Conservation (phyloP, 2,329 filamentous ascomycete species). For the Colletotrichum eleusines region DNA sequence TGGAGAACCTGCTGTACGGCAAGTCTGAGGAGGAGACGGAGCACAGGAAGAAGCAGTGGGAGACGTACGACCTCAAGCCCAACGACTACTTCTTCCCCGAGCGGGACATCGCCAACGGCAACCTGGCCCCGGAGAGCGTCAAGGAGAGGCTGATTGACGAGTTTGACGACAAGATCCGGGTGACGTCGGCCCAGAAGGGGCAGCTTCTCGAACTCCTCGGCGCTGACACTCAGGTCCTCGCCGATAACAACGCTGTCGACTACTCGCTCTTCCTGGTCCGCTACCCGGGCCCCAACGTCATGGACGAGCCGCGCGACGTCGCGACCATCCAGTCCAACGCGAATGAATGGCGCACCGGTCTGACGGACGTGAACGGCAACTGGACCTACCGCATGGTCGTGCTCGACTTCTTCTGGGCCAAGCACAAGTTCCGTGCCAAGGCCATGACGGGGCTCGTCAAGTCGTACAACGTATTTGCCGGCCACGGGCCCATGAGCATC, state of each 20-base stretch:
- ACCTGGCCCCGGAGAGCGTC: slow-evolving; percentile 72
- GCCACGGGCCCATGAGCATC: slow-evolving; percentile 79
- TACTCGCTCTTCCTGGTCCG: slow-evolving; percentile 81
- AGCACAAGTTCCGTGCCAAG: slow-evolving; percentile 75
- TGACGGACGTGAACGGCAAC: slow-evolving; percentile 71
- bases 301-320: slow-evolving; percentile 47
- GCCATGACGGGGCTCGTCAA: slow-evolving; percentile 75
- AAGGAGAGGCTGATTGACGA: slow-evolving; percentile 75
- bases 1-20: slow-evolving; percentile 80
- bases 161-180: slow-evolving; percentile 74
- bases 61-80: slow-evolving; percentile 81
- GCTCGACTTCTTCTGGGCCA: slow-evolving; percentile 84
- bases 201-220: slow-evolving; percentile 67
- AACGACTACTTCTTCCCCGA: slow-evolving; percentile 82
- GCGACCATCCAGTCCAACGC: slow-evolving; percentile 52
- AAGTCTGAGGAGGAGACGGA: slow-evolving; percentile 58
- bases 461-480: slow-evolving; percentile 71
- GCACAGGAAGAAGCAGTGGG: slow-evolving; percentile 63
- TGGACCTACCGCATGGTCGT: slow-evolving; percentile 76
- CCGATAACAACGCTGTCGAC: slow-evolving; percentile 75
- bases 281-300: slow-evolving; percentile 44
- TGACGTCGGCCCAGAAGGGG: slow-evolving; percentile 66
- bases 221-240: slow-evolving; percentile 73
- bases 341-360: slow-evolving; percentile 69
- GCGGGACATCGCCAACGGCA: slow-evolving; percentile 75